Evolutionary conservation across 805 yeast species (phyloP).

Genomic region (Wickerhamomyces bisporus): DNA sequence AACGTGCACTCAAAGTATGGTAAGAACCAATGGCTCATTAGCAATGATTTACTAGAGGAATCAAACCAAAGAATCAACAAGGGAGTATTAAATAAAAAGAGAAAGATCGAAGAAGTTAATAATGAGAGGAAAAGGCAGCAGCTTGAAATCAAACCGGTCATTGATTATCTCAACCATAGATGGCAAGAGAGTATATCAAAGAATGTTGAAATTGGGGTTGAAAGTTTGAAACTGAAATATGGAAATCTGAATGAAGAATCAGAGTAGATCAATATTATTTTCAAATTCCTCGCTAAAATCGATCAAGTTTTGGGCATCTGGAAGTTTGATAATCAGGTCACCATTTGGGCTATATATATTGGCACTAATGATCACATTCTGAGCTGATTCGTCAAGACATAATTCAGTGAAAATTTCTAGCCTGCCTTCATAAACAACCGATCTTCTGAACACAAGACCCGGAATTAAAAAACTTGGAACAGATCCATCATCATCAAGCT

Average conservation of each 20-base stretch:
- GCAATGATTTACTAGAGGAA: conserved; percentile 29
- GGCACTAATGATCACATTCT: too few relatives aligned
- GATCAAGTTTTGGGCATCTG: background rate
- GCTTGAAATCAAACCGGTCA: conserved; percentile 36
- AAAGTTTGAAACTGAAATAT: conserved; percentile 19
- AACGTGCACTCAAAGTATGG: conserved; percentile 30
- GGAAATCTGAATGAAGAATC: background rate
- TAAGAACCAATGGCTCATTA: conserved; percentile 32
- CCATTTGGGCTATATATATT: too few relatives aligned
- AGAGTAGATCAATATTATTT: conserved; percentile 3
- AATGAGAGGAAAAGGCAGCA: conserved; percentile 39
- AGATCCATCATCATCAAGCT: too few relatives aligned
- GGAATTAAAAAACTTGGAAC: too few relatives aligned
- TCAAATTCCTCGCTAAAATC: conserved; percentile 6
- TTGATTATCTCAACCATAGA: conserved; percentile 39
- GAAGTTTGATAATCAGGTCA: too few relatives aligned
- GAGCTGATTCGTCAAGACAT: too few relatives aligned
- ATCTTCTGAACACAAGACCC: too few relatives aligned
- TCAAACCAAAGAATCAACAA: conserved; percentile 24
- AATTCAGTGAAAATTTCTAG: too few relatives aligned
- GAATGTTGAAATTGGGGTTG: conserved; percentile 33
- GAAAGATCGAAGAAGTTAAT: conserved; percentile 38
- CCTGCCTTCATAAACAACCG: too few relatives aligned
- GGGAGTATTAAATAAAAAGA: conserved; percentile 33
- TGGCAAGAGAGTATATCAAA: conserved; percentile 40